Conservation (phyloP, 148 eudicot species). For the Spergularia bocconei region DNA sequence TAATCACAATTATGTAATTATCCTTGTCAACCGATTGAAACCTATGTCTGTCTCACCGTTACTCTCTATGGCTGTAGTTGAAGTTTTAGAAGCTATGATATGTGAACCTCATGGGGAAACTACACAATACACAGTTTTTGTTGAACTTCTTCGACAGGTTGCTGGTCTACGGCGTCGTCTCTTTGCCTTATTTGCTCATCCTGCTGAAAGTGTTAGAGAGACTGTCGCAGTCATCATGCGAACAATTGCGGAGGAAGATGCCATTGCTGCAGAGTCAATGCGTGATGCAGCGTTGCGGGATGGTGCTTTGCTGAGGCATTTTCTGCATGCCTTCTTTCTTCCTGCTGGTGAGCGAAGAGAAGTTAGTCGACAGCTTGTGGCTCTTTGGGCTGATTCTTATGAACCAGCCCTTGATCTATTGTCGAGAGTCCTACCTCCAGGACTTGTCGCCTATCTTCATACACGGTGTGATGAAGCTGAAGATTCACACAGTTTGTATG, state of each 20-base stretch:
- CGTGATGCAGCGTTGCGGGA: constrained; percentile 98
- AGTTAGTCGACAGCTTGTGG: constrained; percentile 96
- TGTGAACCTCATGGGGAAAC: constrained; percentile 98
- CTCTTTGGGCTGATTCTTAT: constrained; percentile 99
- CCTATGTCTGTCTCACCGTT: constrained; percentile 94
- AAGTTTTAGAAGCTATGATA: constrained; percentile 97
- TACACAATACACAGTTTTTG: constrained; percentile 90
- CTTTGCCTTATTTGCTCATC: constrained; percentile 96
- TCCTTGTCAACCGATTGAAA: constrained; percentile 87
- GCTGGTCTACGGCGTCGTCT: constrained; percentile 89
- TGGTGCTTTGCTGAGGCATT: constrained; percentile 93
- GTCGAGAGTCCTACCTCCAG: constrained; percentile 94
- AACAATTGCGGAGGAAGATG: constrained; percentile 99
- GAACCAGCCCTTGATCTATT: constrained; percentile 92
- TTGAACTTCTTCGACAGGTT: constrained; percentile 86
- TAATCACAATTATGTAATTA: constrained; percentile 54
- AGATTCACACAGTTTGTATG: constrained; percentile 42
- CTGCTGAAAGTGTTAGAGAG: constrained; percentile 93
- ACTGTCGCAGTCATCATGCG: constrained; percentile 98
- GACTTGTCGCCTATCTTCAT: constrained; percentile 94
- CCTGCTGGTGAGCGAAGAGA: constrained; percentile 89
- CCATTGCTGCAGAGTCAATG: constrained; percentile 99
- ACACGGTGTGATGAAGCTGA: constrained; percentile 72
- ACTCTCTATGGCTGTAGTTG: constrained; percentile 86
- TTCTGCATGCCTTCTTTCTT: constrained; percentile 83